Conservation (phyloP, 768 basidiomycete genomes). For the Boletus coccyginus region DNA sequence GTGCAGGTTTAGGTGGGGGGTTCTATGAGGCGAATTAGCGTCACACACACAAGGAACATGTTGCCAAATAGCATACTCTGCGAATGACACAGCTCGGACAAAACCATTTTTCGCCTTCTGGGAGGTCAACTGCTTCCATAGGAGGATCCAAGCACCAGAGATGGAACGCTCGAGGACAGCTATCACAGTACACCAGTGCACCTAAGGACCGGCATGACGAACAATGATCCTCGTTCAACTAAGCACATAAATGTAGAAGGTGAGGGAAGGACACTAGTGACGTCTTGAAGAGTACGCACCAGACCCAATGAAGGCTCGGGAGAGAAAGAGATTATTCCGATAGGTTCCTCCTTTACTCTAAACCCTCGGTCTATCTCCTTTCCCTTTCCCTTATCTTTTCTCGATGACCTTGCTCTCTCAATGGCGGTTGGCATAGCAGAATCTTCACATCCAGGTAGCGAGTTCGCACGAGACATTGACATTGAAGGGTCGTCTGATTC, state of each 20-base stretch:
- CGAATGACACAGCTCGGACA: slow-evolving; percentile 68
- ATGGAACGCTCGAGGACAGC: slow-evolving; percentile 94
- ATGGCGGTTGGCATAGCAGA: slow-evolving; percentile 10
- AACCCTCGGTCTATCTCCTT: slow-evolving; percentile 38
- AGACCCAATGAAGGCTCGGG: slow-evolving; percentile 33
- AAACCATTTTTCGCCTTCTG: slow-evolving; percentile 77
- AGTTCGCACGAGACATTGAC: slow-evolving; percentile 63
- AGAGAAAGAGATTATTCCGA: slow-evolving; percentile 34
- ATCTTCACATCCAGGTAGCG: slow-evolving; percentile 36
- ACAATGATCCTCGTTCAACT: slow-evolving; percentile 81
- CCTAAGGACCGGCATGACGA: slow-evolving; percentile 81
- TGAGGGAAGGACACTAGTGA: slow-evolving; percentile 16
- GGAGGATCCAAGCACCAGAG: slow-evolving; percentile 97
- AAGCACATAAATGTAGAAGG: slow-evolving; percentile 2
- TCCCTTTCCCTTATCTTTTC: slow-evolving; percentile 48
- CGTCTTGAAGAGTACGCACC: slow-evolving; percentile 30
- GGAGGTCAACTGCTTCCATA: slow-evolving; percentile 82
- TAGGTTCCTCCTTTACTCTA: slow-evolving; percentile 47
- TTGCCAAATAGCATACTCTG: slow-evolving; percentile 48
- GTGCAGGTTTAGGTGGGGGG: slow-evolving; percentile 60
- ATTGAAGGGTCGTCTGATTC: slow-evolving; percentile 57
- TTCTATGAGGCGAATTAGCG: slow-evolving; percentile 42
- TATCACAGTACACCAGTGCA: slow-evolving; percentile 93
- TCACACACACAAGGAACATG: not conserved
- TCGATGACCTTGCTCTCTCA: slow-evolving; percentile 29